These are phyloP conservation scores for Globisporangium megalacanthum DNA, from an alignment of 352 stramenopile species.

Conservation along the genomic window DNA sequence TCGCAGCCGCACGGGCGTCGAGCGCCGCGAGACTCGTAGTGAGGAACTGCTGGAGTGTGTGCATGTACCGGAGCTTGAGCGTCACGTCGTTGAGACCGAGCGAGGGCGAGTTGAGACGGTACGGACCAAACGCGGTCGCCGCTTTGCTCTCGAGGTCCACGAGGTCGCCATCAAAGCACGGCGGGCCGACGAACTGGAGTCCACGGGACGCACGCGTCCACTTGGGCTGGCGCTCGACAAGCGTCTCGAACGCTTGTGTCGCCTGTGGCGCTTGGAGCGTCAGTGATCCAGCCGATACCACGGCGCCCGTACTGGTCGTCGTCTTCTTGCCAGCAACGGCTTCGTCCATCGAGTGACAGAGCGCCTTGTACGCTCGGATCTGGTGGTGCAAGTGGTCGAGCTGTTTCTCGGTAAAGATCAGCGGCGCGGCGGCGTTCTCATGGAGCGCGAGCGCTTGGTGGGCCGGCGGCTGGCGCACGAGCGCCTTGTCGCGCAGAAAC, in stretches of 20 bases:
- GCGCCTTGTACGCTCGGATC: slow-evolving; percentile 78
- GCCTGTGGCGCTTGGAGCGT: neutral
- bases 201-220: slow-evolving; percentile 54
- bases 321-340: slow-evolving; percentile 20
- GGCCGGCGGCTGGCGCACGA: slow-evolving; percentile 18
- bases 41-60: slow-evolving; percentile 67
- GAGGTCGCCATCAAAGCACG: slow-evolving; percentile 64
- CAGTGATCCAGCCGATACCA: neutral
- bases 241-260: neutral
- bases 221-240: slow-evolving; percentile 43
- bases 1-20: slow-evolving; percentile 16
- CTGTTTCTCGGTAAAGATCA: slow-evolving; percentile 83
- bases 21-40: slow-evolving; percentile 55
- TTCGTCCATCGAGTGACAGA: slow-evolving; percentile 83
- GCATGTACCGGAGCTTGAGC: slow-evolving; percentile 68
- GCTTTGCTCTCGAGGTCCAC: slow-evolving; percentile 52
- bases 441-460: slow-evolving; percentile 35
- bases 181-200: slow-evolving; percentile 53
- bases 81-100: slow-evolving; percentile 67
- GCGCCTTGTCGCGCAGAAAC: slow-evolving; percentile 61
- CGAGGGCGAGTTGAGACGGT: slow-evolving; percentile 51
- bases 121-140: slow-evolving; percentile 47
- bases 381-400: slow-evolving; percentile 82
- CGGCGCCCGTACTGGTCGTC: neutral
- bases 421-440: slow-evolving; percentile 26